Evolutionary conservation across 495 filamentous ascomycete genomes (phyloP).

Genomic region (Penicillium bovifimosum): DNA sequence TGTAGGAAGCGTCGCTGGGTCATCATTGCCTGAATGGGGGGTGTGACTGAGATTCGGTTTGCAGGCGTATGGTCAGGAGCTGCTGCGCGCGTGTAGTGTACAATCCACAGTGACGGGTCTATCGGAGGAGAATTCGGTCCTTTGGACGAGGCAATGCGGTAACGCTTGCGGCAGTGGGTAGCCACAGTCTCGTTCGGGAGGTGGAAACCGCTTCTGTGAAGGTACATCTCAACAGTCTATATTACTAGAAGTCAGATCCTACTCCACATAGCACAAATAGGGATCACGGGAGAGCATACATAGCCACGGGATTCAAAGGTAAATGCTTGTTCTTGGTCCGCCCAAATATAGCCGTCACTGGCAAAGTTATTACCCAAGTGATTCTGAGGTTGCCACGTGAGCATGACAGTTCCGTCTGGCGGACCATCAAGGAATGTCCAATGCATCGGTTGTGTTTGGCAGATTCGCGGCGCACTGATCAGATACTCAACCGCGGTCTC

Average conservation of each 20-base stretch:
- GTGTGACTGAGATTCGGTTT: constrained; percentile 53
- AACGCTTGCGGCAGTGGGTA: constrained; percentile 71
- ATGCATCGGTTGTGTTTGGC: constrained; percentile 69
- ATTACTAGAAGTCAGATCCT: not conserved
- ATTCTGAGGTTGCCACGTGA: constrained; percentile 78
- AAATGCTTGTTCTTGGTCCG: constrained; percentile 66
- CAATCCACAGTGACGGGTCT: constrained; percentile 83
- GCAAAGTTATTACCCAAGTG: constrained; percentile 65
- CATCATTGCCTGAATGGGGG: constrained; percentile 56
- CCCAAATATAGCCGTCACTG: constrained; percentile 90
- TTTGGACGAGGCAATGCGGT: constrained; percentile 67
- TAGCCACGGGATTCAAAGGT: constrained; percentile 68
- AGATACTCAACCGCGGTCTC: constrained; percentile 72
- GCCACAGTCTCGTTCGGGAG: constrained; percentile 61
- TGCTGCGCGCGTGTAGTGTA: constrained; percentile 81
- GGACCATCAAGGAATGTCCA: constrained; percentile 89
- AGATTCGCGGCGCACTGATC: constrained; percentile 69
- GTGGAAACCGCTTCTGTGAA: constrained; percentile 72
- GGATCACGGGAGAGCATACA: constrained; percentile 44
- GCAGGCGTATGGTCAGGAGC: constrained; percentile 63
- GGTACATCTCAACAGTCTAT: constrained; percentile 74
- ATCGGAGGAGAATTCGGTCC: constrained; percentile 56
- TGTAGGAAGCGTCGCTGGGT: constrained; percentile 64
- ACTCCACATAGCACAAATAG: not conserved
- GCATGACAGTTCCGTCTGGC: constrained; percentile 68